Percentiles rank a stretch among this genome's conserved stretches.
These are phyloP conservation scores for Vitis rotundifolia DNA, from an alignment of 164 flowering plant species.

Conservation along the genomic window DNA sequence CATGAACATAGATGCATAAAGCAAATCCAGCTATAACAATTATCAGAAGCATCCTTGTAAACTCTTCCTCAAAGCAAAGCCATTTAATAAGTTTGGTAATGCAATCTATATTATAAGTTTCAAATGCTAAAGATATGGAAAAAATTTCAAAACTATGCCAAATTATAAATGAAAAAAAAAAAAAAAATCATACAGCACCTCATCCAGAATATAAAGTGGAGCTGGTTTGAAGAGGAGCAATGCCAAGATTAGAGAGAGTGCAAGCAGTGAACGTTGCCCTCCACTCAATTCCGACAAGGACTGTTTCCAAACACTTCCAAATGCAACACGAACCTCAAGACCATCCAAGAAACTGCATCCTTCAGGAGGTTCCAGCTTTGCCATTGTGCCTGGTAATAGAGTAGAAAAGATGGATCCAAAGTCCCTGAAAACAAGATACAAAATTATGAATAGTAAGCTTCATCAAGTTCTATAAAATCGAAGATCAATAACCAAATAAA, in stretches of 20 bases:
- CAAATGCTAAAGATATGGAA: too few species aligned
- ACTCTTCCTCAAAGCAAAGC: too few species aligned
- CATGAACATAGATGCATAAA: too few species aligned
- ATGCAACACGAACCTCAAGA: conserved; percentile 97
- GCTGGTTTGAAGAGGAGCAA: conserved; percentile 99
- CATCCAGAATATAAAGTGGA: conserved; percentile 95
- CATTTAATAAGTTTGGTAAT: too few species aligned
- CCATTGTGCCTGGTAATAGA: conserved; percentile 91
- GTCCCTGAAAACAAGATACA: conserved; percentile 52
- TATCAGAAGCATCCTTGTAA: too few species aligned
- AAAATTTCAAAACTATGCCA: too few species aligned
- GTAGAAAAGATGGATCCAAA: conserved; percentile 99
- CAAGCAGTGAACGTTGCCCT: conserved; percentile 94
- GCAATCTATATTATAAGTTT: too few species aligned
- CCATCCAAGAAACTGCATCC: conserved; percentile 96
- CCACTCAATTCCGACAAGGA: conserved; percentile 98
- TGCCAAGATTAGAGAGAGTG: conserved; percentile 91
- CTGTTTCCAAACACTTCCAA: conserved; percentile 98
- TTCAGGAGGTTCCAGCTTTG: conserved; percentile 96
- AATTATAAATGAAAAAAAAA: too few species aligned
- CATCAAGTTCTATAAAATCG: not conserved
- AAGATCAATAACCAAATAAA: conserved; percentile 4
- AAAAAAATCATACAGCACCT: conserved; percentile 45
- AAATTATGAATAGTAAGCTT: conserved; percentile 1
- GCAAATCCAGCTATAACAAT: too few species aligned